Base-by-base conservation (phyloP, 257 asterid species). In the Salvia hispanica region DNA sequence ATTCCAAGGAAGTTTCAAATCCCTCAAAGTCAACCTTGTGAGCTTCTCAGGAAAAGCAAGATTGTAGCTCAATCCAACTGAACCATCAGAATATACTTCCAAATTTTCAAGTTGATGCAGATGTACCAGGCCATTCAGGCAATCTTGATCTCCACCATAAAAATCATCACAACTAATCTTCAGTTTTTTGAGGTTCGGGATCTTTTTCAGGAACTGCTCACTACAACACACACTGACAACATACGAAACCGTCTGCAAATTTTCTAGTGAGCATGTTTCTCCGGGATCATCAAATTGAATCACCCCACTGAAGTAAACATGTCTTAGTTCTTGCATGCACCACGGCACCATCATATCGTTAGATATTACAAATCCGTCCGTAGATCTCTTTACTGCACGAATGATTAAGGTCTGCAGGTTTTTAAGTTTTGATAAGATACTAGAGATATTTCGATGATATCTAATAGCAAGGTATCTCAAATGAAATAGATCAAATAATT, bases 381-480 rank as follows among this genome's bases (percentile, higher is more conserved):
- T n/a, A 0, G 14, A 37, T 11, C 2, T 3, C 51, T 2, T 5
- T 1, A 0, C 9, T 25, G 31, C 31, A 15, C 15, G 5, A 45
- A 45, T 34, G 51, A 45, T 45, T 11, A 45, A 45, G 6, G 51
- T 45, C 12, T 39, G 43, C 43, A 54, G 39, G 11, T 54, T 54
- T 28, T 54, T 3, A 21, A 53, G 58, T 2, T 9, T 21, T 28
- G n/a, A 4, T 53, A 53, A 53, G 12, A 2, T 4, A 4, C 34
- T 18, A 53, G 36, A 37, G 10, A 18, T 0, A 4, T 0, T 0
- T n/a, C n/a, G n/a, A n/a, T n/a, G n/a, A 53, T 53, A 3, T 3
- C 36, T 21, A n/a, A 53, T 9, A 53, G 58, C 58, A 53, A 53
- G 58, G n/a, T 53, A 53, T 9, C 58, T 53, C 8, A 52, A 52